A percentile compares a stretch with the other conserved stretches of the same genome.
These are phyloP conservation scores for Taphrina communis DNA, from an alignment of 1,139 yeast species.

Conservation along the genomic window DNA sequence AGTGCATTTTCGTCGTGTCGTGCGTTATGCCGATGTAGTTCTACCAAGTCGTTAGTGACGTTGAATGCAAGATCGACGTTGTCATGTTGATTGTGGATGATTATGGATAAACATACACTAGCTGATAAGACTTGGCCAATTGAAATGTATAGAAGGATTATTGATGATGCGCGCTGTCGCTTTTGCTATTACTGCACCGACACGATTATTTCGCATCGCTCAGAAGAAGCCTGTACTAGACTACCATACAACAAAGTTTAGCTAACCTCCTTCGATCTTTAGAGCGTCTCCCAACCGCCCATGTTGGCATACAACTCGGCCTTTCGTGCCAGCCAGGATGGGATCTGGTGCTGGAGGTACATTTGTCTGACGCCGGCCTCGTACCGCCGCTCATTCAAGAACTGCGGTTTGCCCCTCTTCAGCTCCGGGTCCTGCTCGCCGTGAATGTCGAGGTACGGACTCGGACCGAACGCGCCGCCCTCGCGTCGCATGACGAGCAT, in stretches of 20 bases:
- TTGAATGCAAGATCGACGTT: no score
- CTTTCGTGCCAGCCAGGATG: slow-evolving; percentile 76
- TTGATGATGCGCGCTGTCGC: neutral
- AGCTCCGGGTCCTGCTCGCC: slow-evolving; percentile 84
- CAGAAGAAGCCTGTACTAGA: neutral
- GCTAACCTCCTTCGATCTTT: neutral
- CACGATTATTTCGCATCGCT: no score
- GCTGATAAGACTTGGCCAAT: no score
- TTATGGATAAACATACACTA: no score
- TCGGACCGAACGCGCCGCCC: slow-evolving; percentile 78
- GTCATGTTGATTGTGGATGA: no score
- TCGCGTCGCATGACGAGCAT: slow-evolving; percentile 62
- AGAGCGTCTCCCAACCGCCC: slow-evolving; percentile 40
- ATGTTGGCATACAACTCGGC: slow-evolving; percentile 30
- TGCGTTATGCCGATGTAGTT: no score
- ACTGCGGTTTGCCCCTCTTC: slow-evolving; percentile 73
- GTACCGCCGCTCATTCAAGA: slow-evolving; percentile 67
- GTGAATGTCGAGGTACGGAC: slow-evolving; percentile 85
- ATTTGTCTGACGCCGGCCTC: slow-evolving; percentile 68
- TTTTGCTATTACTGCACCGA: neutral
- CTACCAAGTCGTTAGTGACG: no score
- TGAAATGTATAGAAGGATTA: neutral
- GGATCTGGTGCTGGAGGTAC: slow-evolving; percentile 81
- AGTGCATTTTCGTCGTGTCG: neutral
- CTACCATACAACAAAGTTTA: neutral